These are phyloP conservation scores for Ganoderma sinense DNA, from an alignment of 1,284 basidiomycete genomes.

Conservation along the genomic window DNA sequence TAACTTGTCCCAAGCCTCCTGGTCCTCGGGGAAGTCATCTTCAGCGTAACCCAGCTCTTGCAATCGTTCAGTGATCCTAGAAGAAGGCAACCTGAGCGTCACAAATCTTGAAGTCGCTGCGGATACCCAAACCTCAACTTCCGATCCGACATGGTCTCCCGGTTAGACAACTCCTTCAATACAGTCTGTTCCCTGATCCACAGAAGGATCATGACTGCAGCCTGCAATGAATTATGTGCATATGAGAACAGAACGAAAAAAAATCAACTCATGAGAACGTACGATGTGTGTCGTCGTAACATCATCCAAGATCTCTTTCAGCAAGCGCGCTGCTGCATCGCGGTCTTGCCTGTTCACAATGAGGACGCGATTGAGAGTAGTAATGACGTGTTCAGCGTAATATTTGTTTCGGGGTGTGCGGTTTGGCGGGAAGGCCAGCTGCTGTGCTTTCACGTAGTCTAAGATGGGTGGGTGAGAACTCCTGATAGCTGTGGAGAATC, in stretches of 20 bases:
- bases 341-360: neutral
- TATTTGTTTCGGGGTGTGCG: neutral
- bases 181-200: neutral
- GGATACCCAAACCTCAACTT: neutral
- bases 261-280: neutral
- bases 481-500: too few species aligned
- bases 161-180: neutral
- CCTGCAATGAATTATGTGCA: neutral
- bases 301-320: neutral
- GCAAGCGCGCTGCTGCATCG: neutral
- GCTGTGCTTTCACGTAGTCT: neutral
- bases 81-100: neutral
- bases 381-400: neutral
- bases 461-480: neutral
- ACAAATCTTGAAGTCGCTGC: neutral
- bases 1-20: neutral
- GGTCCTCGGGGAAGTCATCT: constrained; percentile 11
- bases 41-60: constrained; percentile 10
- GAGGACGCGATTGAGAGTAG: neutral
- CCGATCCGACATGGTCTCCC: neutral
- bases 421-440: neutral
- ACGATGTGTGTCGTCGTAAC: neutral
- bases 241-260: neutral
- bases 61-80: constrained; percentile 12
- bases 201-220: neutral